These are phyloP conservation scores for Fonsecaea erecta DNA, from an alignment of 2,329 filamentous ascomycete species.

Conservation along the genomic window DNA sequence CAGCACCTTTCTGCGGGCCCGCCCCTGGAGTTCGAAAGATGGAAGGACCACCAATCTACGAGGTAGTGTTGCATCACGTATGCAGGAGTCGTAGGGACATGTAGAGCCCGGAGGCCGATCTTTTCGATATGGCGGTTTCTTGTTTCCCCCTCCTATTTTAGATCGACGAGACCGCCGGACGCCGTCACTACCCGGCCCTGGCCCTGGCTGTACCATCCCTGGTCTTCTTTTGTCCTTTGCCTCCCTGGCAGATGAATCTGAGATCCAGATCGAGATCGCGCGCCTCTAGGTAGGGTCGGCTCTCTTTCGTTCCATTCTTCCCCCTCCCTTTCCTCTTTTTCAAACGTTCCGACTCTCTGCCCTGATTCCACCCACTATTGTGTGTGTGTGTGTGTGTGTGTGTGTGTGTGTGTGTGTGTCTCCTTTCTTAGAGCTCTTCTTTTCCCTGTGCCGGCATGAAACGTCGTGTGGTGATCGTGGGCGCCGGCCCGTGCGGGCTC, in stretches of 20 bases:
- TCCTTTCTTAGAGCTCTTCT: background rate
- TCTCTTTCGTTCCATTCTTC: background rate
- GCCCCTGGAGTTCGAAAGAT: background rate
- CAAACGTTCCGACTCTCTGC: background rate
- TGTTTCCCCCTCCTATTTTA: background rate
- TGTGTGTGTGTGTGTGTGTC: too few relatives aligned
- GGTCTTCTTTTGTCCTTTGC: background rate
- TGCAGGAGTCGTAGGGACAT: background rate
- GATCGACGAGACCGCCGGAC: background rate
- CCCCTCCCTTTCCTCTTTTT: background rate
- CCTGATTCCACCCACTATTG: background rate
- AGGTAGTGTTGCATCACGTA: background rate
- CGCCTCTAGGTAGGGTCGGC: background rate
- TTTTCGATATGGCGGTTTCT: background rate
- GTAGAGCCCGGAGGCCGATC: background rate
- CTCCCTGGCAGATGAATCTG: background rate
- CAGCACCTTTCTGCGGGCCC: background rate
- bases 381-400: too few relatives aligned
- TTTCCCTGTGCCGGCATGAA: conserved; percentile 4
- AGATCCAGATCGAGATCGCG: background rate
- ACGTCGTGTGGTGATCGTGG: conserved; percentile 18
- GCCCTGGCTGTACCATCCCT: background rate
- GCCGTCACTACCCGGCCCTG: background rate
- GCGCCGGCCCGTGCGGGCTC: conserved; percentile 25
- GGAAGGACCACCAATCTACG: background rate